phyloP scores from a whole-genome alignment of 805 yeast species.

The Metschnikowia arizonensis region DNA sequence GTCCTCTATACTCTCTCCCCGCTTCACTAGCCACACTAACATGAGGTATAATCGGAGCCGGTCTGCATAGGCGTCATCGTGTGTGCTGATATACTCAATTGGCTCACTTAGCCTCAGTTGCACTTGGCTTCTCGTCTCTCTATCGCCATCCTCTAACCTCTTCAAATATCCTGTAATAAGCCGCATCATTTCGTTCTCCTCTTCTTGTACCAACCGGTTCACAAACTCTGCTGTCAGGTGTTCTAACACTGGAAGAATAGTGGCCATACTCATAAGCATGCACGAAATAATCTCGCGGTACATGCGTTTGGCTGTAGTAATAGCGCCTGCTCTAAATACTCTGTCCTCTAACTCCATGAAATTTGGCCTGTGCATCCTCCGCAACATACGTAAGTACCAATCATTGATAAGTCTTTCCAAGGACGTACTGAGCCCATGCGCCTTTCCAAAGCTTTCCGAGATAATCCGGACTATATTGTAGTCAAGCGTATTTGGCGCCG shows the following conservation, averaged over 20 bases:
- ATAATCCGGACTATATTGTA: slow-evolving; percentile 4
- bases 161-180: background rate
- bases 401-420: background rate
- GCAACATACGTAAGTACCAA: background rate
- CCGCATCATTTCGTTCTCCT: background rate
- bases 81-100: background rate
- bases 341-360: slow-evolving; percentile 6
- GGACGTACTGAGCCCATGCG: slow-evolving; percentile 1
- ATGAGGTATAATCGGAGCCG: background rate
- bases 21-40: slow-evolving; percentile 3
- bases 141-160: background rate
- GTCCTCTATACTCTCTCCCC: background rate
- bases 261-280: background rate
- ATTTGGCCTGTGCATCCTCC: slow-evolving; percentile 7
- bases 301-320: slow-evolving; percentile 2
- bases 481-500: slow-evolving; percentile 9
- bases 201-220: background rate
- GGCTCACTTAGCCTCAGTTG: background rate
- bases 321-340: background rate
- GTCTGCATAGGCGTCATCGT: background rate
- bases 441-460: slow-evolving; percentile 5
- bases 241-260: background rate
- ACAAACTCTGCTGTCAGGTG: background rate
- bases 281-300: background rate
- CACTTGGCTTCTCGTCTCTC: background rate